phyloP scores from a whole-genome alignment of 345 rosid genomes.

The Populus euphratica region DNA sequence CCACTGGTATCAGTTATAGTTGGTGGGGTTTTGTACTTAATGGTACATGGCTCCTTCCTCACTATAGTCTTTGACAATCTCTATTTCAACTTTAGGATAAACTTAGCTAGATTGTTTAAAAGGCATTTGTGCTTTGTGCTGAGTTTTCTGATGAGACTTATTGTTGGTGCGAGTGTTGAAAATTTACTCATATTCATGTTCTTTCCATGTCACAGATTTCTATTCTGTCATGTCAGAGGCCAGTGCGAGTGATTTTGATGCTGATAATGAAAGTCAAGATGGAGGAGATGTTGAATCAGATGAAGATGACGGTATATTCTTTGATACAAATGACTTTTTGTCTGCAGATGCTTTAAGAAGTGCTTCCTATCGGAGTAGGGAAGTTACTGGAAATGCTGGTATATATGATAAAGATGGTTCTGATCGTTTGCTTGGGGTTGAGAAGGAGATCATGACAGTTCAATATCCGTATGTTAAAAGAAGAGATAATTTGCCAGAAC shows the following conservation, averaged over 20 bases:
- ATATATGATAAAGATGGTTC: slow-evolving; percentile 60
- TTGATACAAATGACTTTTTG: slow-evolving; percentile 85
- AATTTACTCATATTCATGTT: slow-evolving; percentile 10
- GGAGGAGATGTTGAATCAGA: slow-evolving; percentile 89
- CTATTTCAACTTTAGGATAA: background rate
- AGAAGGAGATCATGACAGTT: slow-evolving; percentile 48
- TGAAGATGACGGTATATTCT: slow-evolving; percentile 73
- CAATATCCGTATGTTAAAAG: slow-evolving; percentile 78
- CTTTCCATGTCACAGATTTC: slow-evolving; percentile 60
- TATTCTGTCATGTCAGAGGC: slow-evolving; percentile 98
- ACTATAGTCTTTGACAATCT: background rate
- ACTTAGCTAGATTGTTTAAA: background rate
- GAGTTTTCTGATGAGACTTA: background rate
- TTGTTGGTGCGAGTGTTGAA: background rate
- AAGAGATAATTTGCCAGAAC: slow-evolving; percentile 89
- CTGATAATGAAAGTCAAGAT: slow-evolving; percentile 87
- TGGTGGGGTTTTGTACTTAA: background rate
- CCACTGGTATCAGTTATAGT: background rate
- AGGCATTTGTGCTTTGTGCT: background rate
- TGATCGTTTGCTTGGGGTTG: slow-evolving; percentile 43
- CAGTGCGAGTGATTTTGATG: slow-evolving; percentile 79
- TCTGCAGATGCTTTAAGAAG: slow-evolving; percentile 84
- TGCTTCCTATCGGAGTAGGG: slow-evolving; percentile 85
- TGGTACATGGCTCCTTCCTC: background rate
- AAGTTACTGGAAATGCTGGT: slow-evolving; percentile 53